A percentile compares a stretch with the other conserved stretches of the same genome.
phyloP scores from a whole-genome alignment of 2,329 filamentous ascomycete species.

The Colletotrichum lentis region DNA sequence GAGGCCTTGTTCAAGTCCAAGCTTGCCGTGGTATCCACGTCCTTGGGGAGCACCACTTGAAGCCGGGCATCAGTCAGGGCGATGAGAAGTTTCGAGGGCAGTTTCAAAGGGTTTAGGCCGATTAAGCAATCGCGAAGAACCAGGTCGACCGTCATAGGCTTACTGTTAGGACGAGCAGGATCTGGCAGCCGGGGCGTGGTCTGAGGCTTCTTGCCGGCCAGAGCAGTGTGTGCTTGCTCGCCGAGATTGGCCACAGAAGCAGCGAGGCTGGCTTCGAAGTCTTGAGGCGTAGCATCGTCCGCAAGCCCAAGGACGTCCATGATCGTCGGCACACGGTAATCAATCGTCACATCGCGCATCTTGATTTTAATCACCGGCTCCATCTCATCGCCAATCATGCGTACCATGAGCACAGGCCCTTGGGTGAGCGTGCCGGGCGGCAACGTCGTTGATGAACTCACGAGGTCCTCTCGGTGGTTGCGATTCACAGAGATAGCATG shows the following conservation, averaged over 20 bases:
- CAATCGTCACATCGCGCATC: slow-evolving; percentile 81
- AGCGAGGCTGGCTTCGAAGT: slow-evolving; percentile 78
- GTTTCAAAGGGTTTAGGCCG: slow-evolving; percentile 81
- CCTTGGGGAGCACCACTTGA: slow-evolving; percentile 70
- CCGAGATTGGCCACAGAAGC: slow-evolving; percentile 81
- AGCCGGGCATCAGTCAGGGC: slow-evolving; percentile 81
- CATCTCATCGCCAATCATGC: slow-evolving; percentile 92
- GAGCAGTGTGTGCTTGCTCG: slow-evolving; percentile 65
- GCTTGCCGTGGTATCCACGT: slow-evolving; percentile 68
- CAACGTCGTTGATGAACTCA: slow-evolving; percentile 60
- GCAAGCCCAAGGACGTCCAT: slow-evolving; percentile 79
- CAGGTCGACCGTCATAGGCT: slow-evolving; percentile 75
- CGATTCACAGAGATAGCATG: slow-evolving; percentile 68
- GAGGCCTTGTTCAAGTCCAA: slow-evolving; percentile 82
- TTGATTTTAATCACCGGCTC: slow-evolving; percentile 91
- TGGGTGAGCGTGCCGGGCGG: slow-evolving; percentile 33
- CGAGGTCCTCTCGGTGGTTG: slow-evolving; percentile 74
- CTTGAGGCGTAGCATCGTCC: slow-evolving; percentile 72
- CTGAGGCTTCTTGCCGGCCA: slow-evolving; percentile 44
- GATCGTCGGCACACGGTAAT: slow-evolving; percentile 86
- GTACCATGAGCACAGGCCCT: slow-evolving; percentile 76
- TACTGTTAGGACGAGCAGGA: slow-evolving; percentile 46
- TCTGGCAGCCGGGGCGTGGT: slow-evolving; percentile 10
- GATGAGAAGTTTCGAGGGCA: slow-evolving; percentile 78
- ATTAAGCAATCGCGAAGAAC: slow-evolving; percentile 81